phyloP scores from a whole-genome alignment of 2,329 filamentous ascomycete species.

The Cryphonectria nitschkei region DNA sequence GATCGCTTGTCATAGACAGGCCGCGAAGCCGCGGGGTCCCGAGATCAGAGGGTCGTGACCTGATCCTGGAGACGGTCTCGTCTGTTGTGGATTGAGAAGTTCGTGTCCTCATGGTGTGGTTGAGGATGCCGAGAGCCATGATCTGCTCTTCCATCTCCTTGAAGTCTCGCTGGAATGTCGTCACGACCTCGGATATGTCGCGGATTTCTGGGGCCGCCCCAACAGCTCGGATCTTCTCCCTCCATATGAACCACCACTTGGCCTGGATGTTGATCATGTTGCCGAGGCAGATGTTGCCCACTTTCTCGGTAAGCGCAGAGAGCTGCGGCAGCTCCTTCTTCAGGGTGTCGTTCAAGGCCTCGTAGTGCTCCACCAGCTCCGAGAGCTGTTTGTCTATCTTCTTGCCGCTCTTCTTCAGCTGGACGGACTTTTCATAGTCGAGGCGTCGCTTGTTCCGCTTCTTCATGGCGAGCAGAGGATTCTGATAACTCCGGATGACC shows the following conservation, averaged over 20 bases:
- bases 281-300: conserved; percentile 80
- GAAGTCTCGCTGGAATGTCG: conserved; percentile 79
- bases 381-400: conserved; percentile 84
- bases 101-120: conserved; percentile 67
- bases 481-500: conserved; percentile 63
- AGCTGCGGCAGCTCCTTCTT: conserved; percentile 90
- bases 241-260: conserved; percentile 82
- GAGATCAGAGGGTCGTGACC: conserved; percentile 53
- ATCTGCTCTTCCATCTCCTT: conserved; percentile 74
- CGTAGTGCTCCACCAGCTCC: conserved; percentile 86
- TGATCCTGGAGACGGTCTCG: conserved; percentile 55
- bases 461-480: conserved; percentile 86
- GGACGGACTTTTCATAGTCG: conserved; percentile 82
- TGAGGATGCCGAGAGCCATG: conserved; percentile 74
- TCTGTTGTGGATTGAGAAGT: conserved; percentile 62
- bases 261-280: conserved; percentile 86
- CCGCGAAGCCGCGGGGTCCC: conserved; percentile 58
- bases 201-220: conserved; percentile 69
- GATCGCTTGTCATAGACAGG: conserved; percentile 65
- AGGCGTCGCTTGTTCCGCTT: conserved; percentile 92
- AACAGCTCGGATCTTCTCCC: conserved; percentile 77
- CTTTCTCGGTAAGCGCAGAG: conserved; percentile 76
- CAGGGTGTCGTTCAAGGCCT: conserved; percentile 87
- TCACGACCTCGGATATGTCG: conserved; percentile 73
- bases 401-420: conserved; percentile 78